These are phyloP conservation scores for Dactylellina cionopaga DNA, from an alignment of 2,329 filamentous ascomycete genomes.

Conservation along the genomic window DNA sequence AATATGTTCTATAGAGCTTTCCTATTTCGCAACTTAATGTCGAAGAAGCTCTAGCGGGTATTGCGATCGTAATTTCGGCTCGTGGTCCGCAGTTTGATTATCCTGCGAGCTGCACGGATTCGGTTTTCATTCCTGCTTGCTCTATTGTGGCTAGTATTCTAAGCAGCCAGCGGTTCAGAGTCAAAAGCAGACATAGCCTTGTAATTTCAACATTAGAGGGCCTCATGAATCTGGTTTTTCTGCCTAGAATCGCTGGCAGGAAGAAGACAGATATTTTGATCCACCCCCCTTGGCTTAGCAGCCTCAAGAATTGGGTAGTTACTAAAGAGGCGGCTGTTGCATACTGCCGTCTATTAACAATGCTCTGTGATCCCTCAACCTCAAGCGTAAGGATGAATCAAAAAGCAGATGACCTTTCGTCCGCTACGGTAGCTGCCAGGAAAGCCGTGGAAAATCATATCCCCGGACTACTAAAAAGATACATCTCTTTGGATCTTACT, in stretches of 20 bases:
- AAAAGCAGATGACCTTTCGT: conserved; percentile 43
- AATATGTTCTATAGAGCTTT: background rate
- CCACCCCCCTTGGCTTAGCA: conserved; percentile 36
- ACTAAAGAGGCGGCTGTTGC: conserved; percentile 27
- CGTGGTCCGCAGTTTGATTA: conserved; percentile 16
- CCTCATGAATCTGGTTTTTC: conserved; percentile 39
- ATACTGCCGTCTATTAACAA: conserved; percentile 43
- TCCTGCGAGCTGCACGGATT: conserved; percentile 4
- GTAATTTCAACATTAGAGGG: conserved; percentile 10
- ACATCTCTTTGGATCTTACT: conserved; percentile 39
- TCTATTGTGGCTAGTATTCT: conserved; percentile 25
- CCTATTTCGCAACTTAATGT: conserved; percentile 39
- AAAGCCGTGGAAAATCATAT: conserved; percentile 36
- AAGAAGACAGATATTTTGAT: conserved; percentile 29
- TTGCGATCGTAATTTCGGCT: background rate
- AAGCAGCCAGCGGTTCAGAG: conserved; percentile 34
- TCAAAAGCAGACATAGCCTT: conserved; percentile 35
- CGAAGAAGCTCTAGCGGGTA: conserved; percentile 33
- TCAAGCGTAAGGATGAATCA: conserved; percentile 44
- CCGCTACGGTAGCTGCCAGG: conserved; percentile 33
- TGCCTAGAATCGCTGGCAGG: conserved; percentile 18
- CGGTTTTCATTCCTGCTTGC: conserved; percentile 29
- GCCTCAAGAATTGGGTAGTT: conserved; percentile 17
- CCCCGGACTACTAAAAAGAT: conserved; percentile 28
- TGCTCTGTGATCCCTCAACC: conserved; percentile 46